A percentile compares a stretch with the other conserved stretches of the same genome.
phyloP scores from a whole-genome alignment of 257 asterid genomes.

The Fraxinus anomala region DNA sequence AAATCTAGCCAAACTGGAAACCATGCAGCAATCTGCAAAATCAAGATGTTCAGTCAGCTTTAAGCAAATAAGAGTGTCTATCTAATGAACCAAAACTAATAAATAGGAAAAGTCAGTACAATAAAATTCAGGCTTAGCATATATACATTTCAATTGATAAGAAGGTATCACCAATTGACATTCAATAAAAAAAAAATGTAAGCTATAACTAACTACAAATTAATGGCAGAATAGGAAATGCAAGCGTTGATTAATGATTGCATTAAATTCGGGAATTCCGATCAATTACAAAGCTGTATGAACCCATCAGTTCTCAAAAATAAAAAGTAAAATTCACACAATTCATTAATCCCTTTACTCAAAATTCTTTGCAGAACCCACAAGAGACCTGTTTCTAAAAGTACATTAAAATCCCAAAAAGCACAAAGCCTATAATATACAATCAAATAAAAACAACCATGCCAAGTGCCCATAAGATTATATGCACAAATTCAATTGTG shows the following conservation, averaged over 20 bases:
- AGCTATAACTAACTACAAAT: conserved; percentile 4
- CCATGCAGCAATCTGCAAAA: conserved; percentile 25
- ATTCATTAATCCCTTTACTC: background rate
- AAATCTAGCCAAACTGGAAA: conserved; percentile 2
- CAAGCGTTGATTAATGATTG: conserved; percentile 1
- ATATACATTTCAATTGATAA: background rate
- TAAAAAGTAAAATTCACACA: background rate
- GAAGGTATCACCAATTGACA: conserved; percentile 7
- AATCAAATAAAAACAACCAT: background rate
- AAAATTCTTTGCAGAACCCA: background rate
- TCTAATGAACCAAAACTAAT: background rate
- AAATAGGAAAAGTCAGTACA: background rate
- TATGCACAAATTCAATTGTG: conserved; percentile 9
- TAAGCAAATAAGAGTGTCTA: background rate
- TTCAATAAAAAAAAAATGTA: background rate
- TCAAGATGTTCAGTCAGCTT: background rate
- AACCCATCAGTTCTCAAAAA: conserved; percentile 7
- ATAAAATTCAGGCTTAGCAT: background rate
- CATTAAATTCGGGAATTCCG: background rate
- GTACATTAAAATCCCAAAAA: background rate
- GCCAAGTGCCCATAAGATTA: background rate
- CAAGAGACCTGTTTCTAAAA: background rate
- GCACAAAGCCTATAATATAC: background rate
- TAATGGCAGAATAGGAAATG: background rate
- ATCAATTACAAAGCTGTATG: background rate